Evolutionary conservation across 257 asterid genomes (phyloP), one percentile per base, ranked within the genome.

Genomic region (Pogostemon cablin): DNA sequence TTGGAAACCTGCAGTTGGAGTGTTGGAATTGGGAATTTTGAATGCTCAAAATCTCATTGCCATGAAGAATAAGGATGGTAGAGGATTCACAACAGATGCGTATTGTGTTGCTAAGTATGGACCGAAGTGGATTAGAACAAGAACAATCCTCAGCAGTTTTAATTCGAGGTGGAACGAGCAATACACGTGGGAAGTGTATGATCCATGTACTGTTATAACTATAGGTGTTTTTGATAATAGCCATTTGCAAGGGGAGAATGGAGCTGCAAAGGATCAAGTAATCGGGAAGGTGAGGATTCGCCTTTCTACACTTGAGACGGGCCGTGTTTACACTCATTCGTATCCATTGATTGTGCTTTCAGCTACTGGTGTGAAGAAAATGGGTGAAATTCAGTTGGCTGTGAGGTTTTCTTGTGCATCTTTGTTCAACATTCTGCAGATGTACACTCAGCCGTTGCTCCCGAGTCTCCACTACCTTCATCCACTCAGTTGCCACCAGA

Each of bases 21-120:
- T 87, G 43, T 82, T 93, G 5, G 99, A 91, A 68, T 54, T 95
- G 37, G 99, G 99, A 42, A 84, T 95, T 59, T 58, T 95, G 77
- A 95, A 80, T 43, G 99, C 95, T 69, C 91, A 79, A 37, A 90
- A 86, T 50, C 90, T 95, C 65, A 57, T 84, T 1, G 79, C 93
- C 0, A 89, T 89, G 95, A 95, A 91, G 78, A 74, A 68, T 0
- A 83, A 67, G 17, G 88, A 87, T 4, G 91, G 95, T 1, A 77
- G 77, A 9, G 95, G 92, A 46, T 63, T 58, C 59, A 88, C 96
- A 0, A 88, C 96, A 0, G 98, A 93, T 77, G 92, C 96, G 40
- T 93, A 89, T 49, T 91, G 96, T 67, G 98, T 93, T 63, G 98
- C 96, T 2, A 93, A 93, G 79, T 93, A 91, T 55, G 98, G 98